These are phyloP conservation scores for Apophysomyces variabilis DNA, from an alignment of 371 early-diverging fungal species.

Conservation along the genomic window DNA sequence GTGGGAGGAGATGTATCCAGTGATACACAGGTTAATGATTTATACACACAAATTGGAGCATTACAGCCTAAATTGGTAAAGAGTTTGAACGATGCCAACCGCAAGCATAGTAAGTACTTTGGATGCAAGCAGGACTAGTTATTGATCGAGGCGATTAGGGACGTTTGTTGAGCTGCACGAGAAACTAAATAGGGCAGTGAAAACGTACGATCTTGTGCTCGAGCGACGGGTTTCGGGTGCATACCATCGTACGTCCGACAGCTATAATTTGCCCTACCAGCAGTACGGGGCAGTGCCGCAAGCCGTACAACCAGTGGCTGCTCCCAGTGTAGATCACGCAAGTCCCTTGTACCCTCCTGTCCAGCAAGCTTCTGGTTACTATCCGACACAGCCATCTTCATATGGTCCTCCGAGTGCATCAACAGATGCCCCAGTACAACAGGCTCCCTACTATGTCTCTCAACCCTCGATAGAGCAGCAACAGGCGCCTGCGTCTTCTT, in stretches of 20 bases:
- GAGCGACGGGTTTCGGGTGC: constrained; percentile 63
- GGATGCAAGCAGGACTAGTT: background rate
- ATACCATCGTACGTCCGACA: constrained; percentile 23
- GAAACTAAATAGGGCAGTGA: constrained; percentile 76
- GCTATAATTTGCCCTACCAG: constrained; percentile 3
- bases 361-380: background rate
- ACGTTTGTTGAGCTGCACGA: constrained; percentile 69
- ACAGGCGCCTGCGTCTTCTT: constrained; percentile 17
- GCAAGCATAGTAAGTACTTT: constrained; percentile 59
- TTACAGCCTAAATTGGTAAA: constrained; percentile 73
- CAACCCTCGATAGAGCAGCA: background rate
- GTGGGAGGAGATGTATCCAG: constrained; percentile 54
- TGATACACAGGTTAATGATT: constrained; percentile 66
- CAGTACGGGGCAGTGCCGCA: constrained; percentile 2
- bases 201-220: constrained; percentile 79
- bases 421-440: constrained; percentile 3
- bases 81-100: constrained; percentile 65
- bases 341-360: background rate
- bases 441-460: background rate
- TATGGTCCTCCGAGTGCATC: constrained; percentile 4
- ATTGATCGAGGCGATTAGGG: constrained; percentile 21
- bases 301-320: constrained; percentile 4
- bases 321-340: background rate
- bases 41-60: constrained; percentile 71
- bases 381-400: constrained; percentile 4